Base-by-base conservation (phyloP, 352 stramenopile genomes). In the Phytopythium sindhum region DNA sequence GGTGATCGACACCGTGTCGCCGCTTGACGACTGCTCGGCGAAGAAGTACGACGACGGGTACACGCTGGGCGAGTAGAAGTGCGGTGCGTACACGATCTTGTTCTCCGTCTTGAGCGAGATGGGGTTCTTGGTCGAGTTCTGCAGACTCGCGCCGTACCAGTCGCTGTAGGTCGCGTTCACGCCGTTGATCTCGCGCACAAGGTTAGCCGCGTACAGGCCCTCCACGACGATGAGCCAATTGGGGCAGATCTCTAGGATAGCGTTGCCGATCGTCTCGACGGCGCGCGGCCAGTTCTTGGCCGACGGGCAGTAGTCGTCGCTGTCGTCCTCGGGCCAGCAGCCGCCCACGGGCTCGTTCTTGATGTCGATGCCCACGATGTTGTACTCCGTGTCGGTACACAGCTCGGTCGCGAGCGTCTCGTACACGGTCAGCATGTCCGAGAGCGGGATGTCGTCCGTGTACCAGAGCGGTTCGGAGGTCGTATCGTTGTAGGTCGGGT, bases 21-120 rank as follows among this genome's bases (percentile, higher is more conserved):
- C 63, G n/a, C 58, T 70, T 7, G 72, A 76, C 1, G 62, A 74
- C 59, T 91, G 81, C 53, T 86, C 76, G 33, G 73, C 69, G 60
- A 92, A 94, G 61, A 91, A 93, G 68, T 93, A 95, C 24, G 73
- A 66, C 12, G 77, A 73, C 19, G 86, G 86, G 63, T 91, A 91
- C 35, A 91, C 82, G 47, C 78, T 90, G 0, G 82, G 82, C 37
- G 86, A 91, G 70, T 95, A 95, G 62, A 89, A 95, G 68, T 95
- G 86, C 56, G 86, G 86, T 11, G 82, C 86, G 41, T 80, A 95
- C 57, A 91, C 86, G 52, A 95, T 54, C 63, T 95, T 95, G 68
- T 88, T 88, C 28, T 69, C 48, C 42, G 69, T 77, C 8, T 70
- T 57, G 23, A 95, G 74, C 26, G 64, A 44, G 65, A 93, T 86